Base-by-base conservation (phyloP, 164 flowering plant genomes). In the Kalanchoe fedtschenkoi region DNA sequence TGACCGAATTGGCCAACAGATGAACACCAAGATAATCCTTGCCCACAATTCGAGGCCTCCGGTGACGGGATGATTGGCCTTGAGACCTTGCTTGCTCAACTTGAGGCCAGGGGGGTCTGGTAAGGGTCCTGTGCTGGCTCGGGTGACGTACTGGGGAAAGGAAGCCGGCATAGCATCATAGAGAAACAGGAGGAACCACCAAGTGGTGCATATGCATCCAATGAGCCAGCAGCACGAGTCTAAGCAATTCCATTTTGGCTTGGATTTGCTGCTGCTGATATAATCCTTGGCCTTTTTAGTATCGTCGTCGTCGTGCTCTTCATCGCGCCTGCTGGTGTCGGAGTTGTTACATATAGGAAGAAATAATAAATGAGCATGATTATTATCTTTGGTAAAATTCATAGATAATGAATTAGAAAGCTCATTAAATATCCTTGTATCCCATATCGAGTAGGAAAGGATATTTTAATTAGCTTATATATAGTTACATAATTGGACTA, bases 21-120 rank as follows among this genome's bases (percentile, higher is more conserved):
- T n/a, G n/a, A n/a, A n/a, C n/a, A n/a, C n/a, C n/a, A n/a, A n/a
- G n/a, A n/a, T n/a, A n/a, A n/a, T n/a, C n/a, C n/a, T n/a, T n/a
- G n/a, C 97, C 99, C 99, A 90, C 29, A 90, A 69, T 77, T 93
- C 99, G 17, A 93, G 83, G 53, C 99, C 99, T 0, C 89, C 96
- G 0, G 99, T 93, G 11, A 93, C 99, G n/a, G 98, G 98, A 65
- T 93, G 98, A 72, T 80, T 83, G 32, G 74, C 98, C 42, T 2
- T 60, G 58, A 93, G 59, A 43, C 96, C 98, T 35, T 88, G 96
- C 66, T 88, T 90, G 34, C 55, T 71, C 75, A 90, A 58, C 64
- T 85, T 93, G 53, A 85, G 78, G n/a, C 98, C 99, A 0, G 98
- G 98, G 0, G 96, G 89, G 55, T 93, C 97, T 13, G 91, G 96